Percentiles rank a stretch among this genome's conserved stretches.
Evolutionary conservation across 2,329 filamentous ascomycete genomes (phyloP).

Genomic region (Stemphylium lycopersici): DNA sequence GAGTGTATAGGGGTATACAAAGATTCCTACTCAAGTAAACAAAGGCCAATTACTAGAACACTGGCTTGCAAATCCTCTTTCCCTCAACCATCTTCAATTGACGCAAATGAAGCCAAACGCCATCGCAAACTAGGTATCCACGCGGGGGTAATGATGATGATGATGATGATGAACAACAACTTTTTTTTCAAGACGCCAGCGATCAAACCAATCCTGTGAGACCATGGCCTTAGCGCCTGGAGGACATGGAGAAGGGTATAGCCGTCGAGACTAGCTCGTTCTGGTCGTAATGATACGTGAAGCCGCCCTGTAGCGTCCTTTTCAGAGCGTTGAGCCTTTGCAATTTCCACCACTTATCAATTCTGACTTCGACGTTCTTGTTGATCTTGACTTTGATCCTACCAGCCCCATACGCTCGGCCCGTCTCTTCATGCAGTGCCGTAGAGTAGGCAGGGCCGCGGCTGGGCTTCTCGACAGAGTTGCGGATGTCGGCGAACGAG

Average conservation of each 20-base stretch:
- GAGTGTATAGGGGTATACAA: background rate
- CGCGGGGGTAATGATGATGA: background rate
- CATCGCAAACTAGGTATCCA: slow-evolving; percentile 11
- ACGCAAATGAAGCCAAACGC: slow-evolving; percentile 1
- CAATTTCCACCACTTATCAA: slow-evolving; percentile 78
- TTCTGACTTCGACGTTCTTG: slow-evolving; percentile 64
- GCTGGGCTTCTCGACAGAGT: slow-evolving; percentile 69
- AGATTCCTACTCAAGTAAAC: background rate
- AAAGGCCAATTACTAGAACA: background rate
- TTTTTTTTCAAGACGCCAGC: background rate
- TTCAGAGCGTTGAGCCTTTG: slow-evolving; percentile 66
- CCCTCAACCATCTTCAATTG: background rate
- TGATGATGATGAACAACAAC: too few species aligned
- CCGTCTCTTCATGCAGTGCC: slow-evolving; percentile 66
- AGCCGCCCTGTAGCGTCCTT: slow-evolving; percentile 60
- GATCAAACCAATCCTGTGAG: too few species aligned
- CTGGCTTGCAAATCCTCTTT: background rate
- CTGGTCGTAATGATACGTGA: slow-evolving; percentile 46
- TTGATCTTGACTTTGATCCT: slow-evolving; percentile 66
- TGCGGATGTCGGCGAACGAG: slow-evolving; percentile 69
- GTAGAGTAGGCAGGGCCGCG: slow-evolving; percentile 71
- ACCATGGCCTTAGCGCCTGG: slow-evolving; percentile 15
- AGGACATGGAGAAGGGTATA: slow-evolving; percentile 40
- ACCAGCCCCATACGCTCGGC: slow-evolving; percentile 63
- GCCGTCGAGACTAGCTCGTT: slow-evolving; percentile 44